Conservation (phyloP, 179 eudicot species). For the Gypsophila paniculata region DNA sequence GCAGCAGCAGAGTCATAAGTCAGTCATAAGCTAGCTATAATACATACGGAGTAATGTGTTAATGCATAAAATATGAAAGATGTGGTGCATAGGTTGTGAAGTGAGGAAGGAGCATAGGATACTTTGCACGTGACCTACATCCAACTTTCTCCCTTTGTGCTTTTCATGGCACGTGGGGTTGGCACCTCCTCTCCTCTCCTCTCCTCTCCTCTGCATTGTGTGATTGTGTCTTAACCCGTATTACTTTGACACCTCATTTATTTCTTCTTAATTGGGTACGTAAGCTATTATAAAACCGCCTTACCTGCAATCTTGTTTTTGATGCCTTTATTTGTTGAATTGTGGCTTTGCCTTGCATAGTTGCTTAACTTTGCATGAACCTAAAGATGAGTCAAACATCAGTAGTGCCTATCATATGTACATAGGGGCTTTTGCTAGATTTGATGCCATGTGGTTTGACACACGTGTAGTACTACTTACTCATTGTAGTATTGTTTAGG, state of each 20-base stretch:
- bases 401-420: conserved; percentile 8
- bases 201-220: too few species aligned
- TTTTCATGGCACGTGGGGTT: conserved; percentile 49
- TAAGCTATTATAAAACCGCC: too few species aligned
- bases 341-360: conserved; percentile 19
- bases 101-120: conserved; percentile 41
- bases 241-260: too few species aligned
- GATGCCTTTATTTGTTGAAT: conserved; percentile 9
- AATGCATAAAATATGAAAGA: background rate
- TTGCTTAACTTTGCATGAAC: conserved; percentile 8
- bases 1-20: conserved; percentile 10
- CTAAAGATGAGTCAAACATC: background rate
- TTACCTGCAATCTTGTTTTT: background rate
- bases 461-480: conserved; percentile 24
- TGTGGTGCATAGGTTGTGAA: conserved; percentile 15
- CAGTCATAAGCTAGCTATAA: conserved; percentile 16
- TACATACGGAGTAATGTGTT: background rate
- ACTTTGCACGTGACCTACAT: conserved; percentile 64
- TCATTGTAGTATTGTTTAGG: background rate
- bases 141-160: conserved; percentile 20
- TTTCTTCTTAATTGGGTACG: background rate
- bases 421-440: conserved; percentile 21
- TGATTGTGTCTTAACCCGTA: too few species aligned
- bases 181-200: conserved; percentile 29
- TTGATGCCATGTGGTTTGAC: conserved; percentile 21